A percentile compares a stretch with the other conserved stretches of the same genome.
These are phyloP conservation scores for Solanum phureja DNA, from an alignment of 257 asterid species.

Conservation along the genomic window DNA sequence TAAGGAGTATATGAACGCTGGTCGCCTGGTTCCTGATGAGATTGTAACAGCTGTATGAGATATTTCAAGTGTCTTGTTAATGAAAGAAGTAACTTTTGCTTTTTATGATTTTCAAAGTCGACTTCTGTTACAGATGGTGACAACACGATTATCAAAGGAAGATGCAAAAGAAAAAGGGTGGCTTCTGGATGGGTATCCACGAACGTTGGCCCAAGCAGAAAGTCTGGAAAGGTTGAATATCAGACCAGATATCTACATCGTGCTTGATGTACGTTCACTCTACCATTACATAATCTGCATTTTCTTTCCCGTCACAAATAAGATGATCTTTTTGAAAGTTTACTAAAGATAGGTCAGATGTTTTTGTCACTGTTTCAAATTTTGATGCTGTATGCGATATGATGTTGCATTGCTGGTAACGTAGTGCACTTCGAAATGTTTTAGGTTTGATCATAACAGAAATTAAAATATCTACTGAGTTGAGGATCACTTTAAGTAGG, in stretches of 20 bases:
- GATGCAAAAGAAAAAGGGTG: constrained; percentile 94
- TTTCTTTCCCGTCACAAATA: neutral
- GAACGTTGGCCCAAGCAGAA: constrained; percentile 77
- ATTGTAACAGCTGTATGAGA: constrained; percentile 74
- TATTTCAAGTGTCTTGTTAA: neutral
- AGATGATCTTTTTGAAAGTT: neutral
- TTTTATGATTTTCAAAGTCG: constrained; percentile 1
- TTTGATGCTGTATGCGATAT: neutral
- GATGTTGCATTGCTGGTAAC: neutral
- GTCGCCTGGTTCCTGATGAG: constrained; percentile 83
- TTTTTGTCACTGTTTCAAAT: neutral
- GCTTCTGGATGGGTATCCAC: constrained; percentile 95
- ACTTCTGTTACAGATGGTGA: constrained; percentile 64
- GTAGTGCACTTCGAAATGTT: neutral
- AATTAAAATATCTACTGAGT: neutral
- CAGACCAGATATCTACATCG: constrained; percentile 67
- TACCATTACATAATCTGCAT: neutral
- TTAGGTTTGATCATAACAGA: neutral
- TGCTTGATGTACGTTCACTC: constrained; percentile 61
- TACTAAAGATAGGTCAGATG: neutral
- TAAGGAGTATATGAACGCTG: constrained; percentile 83
- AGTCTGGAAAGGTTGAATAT: constrained; percentile 72
- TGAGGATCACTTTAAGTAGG: neutral
- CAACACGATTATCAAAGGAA: constrained; percentile 50
- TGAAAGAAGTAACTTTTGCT: neutral